These are phyloP conservation scores for Rubia tinctorum DNA, from an alignment of 305 asterid species.

Conservation along the genomic window DNA sequence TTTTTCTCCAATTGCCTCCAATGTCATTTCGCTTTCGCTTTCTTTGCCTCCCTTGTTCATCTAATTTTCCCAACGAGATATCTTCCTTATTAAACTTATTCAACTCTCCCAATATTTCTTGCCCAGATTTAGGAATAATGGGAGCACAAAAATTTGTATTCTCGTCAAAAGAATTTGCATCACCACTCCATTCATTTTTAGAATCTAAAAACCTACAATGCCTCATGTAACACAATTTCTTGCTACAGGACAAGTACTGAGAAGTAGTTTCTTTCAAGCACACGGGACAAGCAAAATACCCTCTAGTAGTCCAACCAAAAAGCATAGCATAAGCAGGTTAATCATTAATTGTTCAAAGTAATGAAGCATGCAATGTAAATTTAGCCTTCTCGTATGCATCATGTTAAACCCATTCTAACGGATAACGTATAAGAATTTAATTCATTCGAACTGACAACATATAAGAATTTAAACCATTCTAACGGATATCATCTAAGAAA, in stretches of 20 bases:
- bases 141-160: neutral
- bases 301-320: conserved; percentile 19
- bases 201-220: conserved; percentile 2
- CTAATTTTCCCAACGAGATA: too few species aligned
- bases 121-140: neutral
- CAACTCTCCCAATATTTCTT: neutral
- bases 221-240: too few species aligned
- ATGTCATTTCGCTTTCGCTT: neutral
- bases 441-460: too few species aligned
- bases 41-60: neutral
- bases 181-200: neutral
- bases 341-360: conserved; percentile 18
- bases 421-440: too few species aligned
- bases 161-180: neutral
- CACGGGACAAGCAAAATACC: conserved; percentile 8
- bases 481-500: too few species aligned
- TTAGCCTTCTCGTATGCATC: neutral
- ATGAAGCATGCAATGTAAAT: conserved; percentile 8
- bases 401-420: neutral
- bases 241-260: neutral
- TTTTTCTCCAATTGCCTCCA: neutral
- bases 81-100: neutral
- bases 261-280: conserved; percentile 6
- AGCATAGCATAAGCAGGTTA: neutral
- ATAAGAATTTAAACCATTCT: too few species aligned